phyloP scores from a whole-genome alignment of 495 filamentous ascomycete genomes.

The Extremus antarcticus region DNA sequence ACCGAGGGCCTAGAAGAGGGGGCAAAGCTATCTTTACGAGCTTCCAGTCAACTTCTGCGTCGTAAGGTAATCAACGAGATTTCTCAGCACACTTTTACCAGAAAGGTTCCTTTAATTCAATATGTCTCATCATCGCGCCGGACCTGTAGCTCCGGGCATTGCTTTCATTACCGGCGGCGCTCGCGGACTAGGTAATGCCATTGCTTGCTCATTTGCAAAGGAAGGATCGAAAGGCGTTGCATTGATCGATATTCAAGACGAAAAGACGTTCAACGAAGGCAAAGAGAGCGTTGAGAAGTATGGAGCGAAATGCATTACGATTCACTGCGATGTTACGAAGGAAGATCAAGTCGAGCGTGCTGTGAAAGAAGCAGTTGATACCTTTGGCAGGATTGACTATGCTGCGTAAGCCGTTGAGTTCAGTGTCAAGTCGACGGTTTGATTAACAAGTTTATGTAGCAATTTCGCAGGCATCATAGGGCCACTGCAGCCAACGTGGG shows the following conservation, averaged over 20 bases:
- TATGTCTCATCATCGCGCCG: constrained; percentile 2
- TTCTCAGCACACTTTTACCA: too few relatives aligned
- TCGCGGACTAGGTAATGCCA: constrained; percentile 21
- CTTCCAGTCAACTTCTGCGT: too few relatives aligned
- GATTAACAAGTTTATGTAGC: too few relatives aligned
- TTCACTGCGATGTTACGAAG: constrained; percentile 30
- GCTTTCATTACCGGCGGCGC: constrained; percentile 26
- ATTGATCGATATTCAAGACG: constrained; percentile 22
- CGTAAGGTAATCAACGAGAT: too few relatives aligned
- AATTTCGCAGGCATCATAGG: constrained; percentile 41
- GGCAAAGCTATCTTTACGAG: too few relatives aligned
- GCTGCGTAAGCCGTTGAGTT: constrained; percentile 23
- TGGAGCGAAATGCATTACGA: constrained; percentile 16
- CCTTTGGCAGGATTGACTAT: constrained; percentile 42
- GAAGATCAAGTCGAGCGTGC: constrained; percentile 24
- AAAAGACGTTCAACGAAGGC: constrained; percentile 15
- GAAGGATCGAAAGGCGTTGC: constrained; percentile 21
- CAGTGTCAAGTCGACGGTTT: neutral
- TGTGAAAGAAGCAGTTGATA: constrained; percentile 19
- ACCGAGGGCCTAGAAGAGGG: too few relatives aligned
- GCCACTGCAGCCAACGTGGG: constrained; percentile 12
- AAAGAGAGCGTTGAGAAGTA: constrained; percentile 17
- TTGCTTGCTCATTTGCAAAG: constrained; percentile 23
- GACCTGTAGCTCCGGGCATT: constrained; percentile 20
- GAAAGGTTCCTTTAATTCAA: neutral